phyloP scores from a whole-genome alignment of 176 grass and related monocot genomes.

The Triticum timopheevii region DNA sequence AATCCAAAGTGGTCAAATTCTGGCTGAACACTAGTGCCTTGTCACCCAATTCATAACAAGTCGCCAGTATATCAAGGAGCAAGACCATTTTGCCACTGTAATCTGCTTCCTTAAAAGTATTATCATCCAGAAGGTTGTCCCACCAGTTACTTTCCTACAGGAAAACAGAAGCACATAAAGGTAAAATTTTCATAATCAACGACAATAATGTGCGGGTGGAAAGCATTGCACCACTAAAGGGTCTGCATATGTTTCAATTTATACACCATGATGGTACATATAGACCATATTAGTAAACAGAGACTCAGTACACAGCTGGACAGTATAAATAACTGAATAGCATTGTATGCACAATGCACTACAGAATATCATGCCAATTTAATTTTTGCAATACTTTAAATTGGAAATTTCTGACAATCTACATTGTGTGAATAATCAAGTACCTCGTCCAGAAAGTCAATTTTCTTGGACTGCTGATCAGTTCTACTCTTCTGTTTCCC shows the following conservation, averaged over 20 bases:
- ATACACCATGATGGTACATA: background rate
- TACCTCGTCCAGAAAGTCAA: slow-evolving; percentile 61
- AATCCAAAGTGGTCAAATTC: slow-evolving; percentile 84
- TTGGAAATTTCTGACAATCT: background rate
- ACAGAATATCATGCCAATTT: background rate
- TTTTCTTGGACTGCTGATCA: slow-evolving; percentile 62
- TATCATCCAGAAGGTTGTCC: slow-evolving; percentile 71
- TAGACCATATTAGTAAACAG: slow-evolving; percentile 20
- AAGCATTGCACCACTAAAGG: slow-evolving; percentile 2
- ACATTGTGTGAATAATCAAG: background rate
- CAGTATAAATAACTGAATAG: slow-evolving; percentile 17
- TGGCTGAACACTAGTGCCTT: slow-evolving; percentile 96
- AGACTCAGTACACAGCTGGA: slow-evolving; percentile 2
- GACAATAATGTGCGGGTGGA: background rate
- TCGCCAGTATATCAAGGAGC: slow-evolving; percentile 81
- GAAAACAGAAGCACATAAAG: background rate
- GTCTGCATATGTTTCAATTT: background rate
- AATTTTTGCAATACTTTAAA: background rate
- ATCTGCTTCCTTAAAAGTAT: slow-evolving; percentile 69
- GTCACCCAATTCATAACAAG: slow-evolving; percentile 75
- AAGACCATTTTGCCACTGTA: slow-evolving; percentile 98
- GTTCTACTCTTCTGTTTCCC: slow-evolving; percentile 73
- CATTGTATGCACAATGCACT: background rate
- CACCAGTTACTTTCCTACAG: slow-evolving; percentile 85
- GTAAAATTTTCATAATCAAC: slow-evolving; percentile 13